These are phyloP conservation scores for Nannizziopsis barbatae DNA, from an alignment of 2,329 filamentous ascomycete genomes.

Conservation along the genomic window DNA sequence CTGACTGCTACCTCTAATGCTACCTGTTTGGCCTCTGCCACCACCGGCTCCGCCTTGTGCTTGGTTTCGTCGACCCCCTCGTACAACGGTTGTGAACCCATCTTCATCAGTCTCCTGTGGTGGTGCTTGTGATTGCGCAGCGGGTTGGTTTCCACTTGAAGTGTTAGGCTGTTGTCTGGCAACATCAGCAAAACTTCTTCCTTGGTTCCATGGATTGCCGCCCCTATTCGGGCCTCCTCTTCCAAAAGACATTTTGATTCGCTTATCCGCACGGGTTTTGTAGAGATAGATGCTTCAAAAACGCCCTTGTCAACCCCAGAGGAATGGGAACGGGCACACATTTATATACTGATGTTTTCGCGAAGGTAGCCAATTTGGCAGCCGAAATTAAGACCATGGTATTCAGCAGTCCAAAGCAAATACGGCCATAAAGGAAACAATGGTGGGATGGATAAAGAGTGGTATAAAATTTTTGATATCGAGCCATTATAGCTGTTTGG, in stretches of 20 bases:
- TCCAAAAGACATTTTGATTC: slow-evolving; percentile 7
- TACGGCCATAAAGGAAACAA: neutral
- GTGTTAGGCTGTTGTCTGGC: neutral
- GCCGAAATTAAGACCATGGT: neutral
- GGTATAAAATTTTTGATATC: neutral
- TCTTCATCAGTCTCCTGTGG: neutral
- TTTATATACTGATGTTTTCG: neutral
- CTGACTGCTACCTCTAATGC: neutral
- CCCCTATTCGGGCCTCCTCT: neutral
- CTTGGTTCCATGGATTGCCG: neutral
- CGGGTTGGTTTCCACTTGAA: neutral
- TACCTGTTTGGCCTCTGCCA: neutral
- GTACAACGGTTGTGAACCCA: neutral
- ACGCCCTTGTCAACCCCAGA: neutral
- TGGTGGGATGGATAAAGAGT: neutral
- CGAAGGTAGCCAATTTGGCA: neutral
- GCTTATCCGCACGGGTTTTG: neutral
- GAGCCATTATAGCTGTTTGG: neutral
- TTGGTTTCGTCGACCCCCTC: neutral
- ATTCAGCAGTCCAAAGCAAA: slow-evolving; percentile 7
- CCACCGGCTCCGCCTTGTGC: neutral
- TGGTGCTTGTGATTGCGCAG: neutral
- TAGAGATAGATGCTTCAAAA: neutral
- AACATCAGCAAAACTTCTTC: neutral
- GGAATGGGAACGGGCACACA: neutral